Evolutionary conservation across 2,329 filamentous ascomycete genomes (phyloP).

Genomic region (Zymoseptoria ardabiliae): DNA sequence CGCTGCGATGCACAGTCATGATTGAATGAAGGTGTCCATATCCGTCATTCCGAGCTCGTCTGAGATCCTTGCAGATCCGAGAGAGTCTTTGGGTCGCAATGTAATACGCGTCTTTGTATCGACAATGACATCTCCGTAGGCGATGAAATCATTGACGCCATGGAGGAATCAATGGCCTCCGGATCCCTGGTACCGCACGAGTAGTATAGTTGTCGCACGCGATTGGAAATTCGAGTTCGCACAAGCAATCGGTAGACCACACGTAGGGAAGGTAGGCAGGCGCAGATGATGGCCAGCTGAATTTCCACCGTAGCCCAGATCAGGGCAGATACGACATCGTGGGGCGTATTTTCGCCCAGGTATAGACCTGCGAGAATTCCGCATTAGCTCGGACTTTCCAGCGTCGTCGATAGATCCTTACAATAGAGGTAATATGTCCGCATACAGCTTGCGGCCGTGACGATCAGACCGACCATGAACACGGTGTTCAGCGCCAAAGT

Average conservation of each 20-base stretch:
- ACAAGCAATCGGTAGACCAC: conserved; percentile 19
- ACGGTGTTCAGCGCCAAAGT: conserved; percentile 20
- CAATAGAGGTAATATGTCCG: conserved; percentile 19
- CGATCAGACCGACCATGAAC: conserved; percentile 19
- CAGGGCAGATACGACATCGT: too few relatives aligned
- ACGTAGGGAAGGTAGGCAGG: conserved; percentile 24
- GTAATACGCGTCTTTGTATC: too few relatives aligned
- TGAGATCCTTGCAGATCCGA: too few relatives aligned
- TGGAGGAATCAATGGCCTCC: too few relatives aligned
- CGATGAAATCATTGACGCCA: too few relatives aligned
- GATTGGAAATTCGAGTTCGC: background rate
- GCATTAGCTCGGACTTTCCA: conserved; percentile 20
- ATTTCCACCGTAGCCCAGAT: conserved; percentile 23
- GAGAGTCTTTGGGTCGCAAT: too few relatives aligned
- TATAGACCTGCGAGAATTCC: conserved; percentile 15
- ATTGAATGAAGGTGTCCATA: too few relatives aligned
- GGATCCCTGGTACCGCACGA: background rate
- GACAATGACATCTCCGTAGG: too few relatives aligned
- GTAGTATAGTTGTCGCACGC: background rate
- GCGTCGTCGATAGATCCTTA: conserved; percentile 17
- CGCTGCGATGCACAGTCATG: too few relatives aligned
- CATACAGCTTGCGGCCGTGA: conserved; percentile 21
- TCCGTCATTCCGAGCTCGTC: too few relatives aligned
- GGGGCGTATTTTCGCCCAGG: too few relatives aligned
- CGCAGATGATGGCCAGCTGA: conserved; percentile 27